Percentiles rank a stretch among this genome's conserved stretches.
phyloP scores from a whole-genome alignment of 2,329 filamentous ascomycete genomes.

The Aspergillus persii region DNA sequence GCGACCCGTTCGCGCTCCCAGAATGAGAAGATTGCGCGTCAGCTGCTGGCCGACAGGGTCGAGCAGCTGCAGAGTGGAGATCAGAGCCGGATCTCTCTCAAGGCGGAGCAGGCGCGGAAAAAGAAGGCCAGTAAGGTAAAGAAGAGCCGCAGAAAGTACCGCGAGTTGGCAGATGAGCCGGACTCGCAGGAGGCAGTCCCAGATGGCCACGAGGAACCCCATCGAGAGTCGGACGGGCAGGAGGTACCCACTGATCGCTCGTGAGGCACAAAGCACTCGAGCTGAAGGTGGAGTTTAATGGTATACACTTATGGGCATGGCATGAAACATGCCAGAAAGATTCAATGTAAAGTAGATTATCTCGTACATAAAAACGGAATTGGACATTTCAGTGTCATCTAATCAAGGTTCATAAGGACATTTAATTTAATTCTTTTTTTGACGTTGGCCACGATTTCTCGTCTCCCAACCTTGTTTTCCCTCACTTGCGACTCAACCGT shows the following conservation, averaged over 20 bases:
- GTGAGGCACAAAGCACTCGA: not conserved
- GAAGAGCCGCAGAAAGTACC: conserved; percentile 47
- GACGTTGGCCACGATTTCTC: not conserved
- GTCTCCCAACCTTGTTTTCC: not conserved
- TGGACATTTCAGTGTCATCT: conserved; percentile 7
- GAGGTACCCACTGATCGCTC: not conserved
- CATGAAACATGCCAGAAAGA: not conserved
- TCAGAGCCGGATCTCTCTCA: conserved; percentile 75
- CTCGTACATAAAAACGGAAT: not conserved
- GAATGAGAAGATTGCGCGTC: conserved; percentile 81
- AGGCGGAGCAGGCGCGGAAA: conserved; percentile 75
- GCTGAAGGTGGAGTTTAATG: not conserved
- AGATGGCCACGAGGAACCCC: conserved; percentile 11
- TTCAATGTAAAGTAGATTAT: conserved; percentile 3
- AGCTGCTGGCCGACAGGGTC: conserved; percentile 71
- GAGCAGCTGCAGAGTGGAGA: conserved; percentile 73
- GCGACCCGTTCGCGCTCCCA: conserved; percentile 81
- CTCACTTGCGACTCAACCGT: not conserved
- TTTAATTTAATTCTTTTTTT: not conserved
- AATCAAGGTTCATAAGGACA: conserved; percentile 14
- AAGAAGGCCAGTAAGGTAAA: conserved; percentile 45
- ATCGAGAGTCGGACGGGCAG: not conserved
- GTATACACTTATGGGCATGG: not conserved
- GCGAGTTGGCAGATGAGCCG: conserved; percentile 30
- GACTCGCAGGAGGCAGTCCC: conserved; percentile 10